Base-by-base conservation (phyloP, 1,139 yeast species). In the Saccharomycopsis hybrid region DNA sequence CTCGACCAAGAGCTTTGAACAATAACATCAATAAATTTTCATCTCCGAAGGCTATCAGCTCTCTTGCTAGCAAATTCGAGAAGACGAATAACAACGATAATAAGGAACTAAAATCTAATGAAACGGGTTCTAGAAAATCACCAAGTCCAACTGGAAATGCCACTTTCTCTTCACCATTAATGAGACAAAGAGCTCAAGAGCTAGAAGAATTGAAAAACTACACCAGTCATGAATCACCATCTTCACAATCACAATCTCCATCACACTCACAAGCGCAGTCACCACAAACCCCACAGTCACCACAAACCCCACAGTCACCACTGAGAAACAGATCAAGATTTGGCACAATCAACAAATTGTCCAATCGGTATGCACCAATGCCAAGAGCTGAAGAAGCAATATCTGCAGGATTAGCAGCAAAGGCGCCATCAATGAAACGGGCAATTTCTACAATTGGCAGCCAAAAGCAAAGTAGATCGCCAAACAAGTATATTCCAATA, bases 401-500 rank as follows among this genome's bases (percentile, higher is more conserved):
- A 2, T 31, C 33, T 27, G 49, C 52, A 4, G 46, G 48, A n/a
- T 37, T 49, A 7, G 50, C 50, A 31, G 47, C 53, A 2, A 42
- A 39, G 33, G 39, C 44, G 9, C 36, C 52, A 13, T 11, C 33
- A 5, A 41, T 33, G 18, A 42, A 33, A 24, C 13, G 36, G 9
- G 39, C 39, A 5, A n/a, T 33, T 11, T 5, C 13, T n/a, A 29
- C 28, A 3, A 13, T 41, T 24, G 47, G 40, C 5, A 36, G 18
- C 24, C 39, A 36, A 24, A 36, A 36, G 24, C 5, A 31, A 9
- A 9, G 8, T 9, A 5, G 33, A 5, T 9, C 24, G n/a, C 5
- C 24, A n/a, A 36, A n/a, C 39, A 35, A 38, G 8, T 52, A 52
- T 37, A 50, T 48, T 18, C 55, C 55, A 3, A 45, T 47, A 8